These are phyloP conservation scores for Claviceps maximensis DNA, from an alignment of 2,329 filamentous ascomycete species.

Conservation along the genomic window DNA sequence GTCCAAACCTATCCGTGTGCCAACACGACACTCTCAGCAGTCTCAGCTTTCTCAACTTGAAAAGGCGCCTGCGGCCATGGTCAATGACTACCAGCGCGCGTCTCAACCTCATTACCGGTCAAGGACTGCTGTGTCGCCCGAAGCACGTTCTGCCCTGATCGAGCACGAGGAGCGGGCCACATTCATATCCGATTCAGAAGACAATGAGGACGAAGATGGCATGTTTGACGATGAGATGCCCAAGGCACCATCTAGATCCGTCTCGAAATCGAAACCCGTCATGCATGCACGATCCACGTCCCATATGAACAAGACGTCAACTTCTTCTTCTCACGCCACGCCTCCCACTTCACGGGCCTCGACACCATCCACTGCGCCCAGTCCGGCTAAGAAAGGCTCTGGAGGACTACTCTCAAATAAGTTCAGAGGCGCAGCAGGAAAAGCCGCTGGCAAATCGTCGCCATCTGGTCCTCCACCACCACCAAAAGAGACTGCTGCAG, in stretches of 20 bases:
- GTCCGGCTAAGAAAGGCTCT: neutral
- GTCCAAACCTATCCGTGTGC: constrained; percentile 17
- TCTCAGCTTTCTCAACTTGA: constrained; percentile 31
- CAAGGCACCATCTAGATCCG: neutral
- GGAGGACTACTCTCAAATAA: constrained; percentile 7
- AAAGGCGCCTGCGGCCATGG: constrained; percentile 39
- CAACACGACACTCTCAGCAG: constrained; percentile 20
- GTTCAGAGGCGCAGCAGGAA: constrained; percentile 1
- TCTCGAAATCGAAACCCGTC: constrained; percentile 8
- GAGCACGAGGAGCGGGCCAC: constrained; percentile 24
- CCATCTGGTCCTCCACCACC: neutral
- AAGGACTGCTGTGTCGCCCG: constrained; percentile 9
- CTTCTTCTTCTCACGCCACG: neutral
- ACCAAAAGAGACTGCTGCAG: neutral
- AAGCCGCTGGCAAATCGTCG: neutral
- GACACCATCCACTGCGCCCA: neutral
- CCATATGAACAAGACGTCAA: neutral
- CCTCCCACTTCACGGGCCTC: neutral
- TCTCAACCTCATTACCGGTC: constrained; percentile 22
- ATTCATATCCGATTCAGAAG: constrained; percentile 28
- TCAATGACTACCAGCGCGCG: constrained; percentile 36
- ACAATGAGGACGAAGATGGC: constrained; percentile 12
- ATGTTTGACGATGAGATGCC: constrained; percentile 1
- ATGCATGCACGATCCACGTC: neutral
- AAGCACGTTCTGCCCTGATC: constrained; percentile 12